These are phyloP conservation scores for Sporothrix euskadiensis DNA, from an alignment of 2,329 filamentous ascomycete species.

Conservation along the genomic window DNA sequence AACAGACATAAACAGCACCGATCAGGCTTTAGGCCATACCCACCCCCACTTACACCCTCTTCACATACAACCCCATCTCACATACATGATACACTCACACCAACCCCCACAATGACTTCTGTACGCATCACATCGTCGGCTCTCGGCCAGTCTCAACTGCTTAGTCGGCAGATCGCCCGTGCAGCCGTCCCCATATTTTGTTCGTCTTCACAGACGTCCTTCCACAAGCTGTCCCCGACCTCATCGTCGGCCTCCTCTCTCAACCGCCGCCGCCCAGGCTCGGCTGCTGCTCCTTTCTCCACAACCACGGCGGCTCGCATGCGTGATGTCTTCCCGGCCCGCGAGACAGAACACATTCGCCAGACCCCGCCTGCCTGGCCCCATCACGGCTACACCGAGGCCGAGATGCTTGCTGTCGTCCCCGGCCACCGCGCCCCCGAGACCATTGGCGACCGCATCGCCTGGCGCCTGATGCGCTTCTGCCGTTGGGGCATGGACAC, in stretches of 20 bases:
- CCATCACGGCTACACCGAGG: constrained; percentile 71
- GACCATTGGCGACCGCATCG: constrained; percentile 74
- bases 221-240: not conserved
- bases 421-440: constrained; percentile 75
- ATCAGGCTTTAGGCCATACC: constrained; percentile 6
- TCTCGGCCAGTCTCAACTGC: constrained; percentile 26
- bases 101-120: constrained; percentile 24
- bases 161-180: constrained; percentile 23
- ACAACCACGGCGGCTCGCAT: constrained; percentile 50
- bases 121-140: constrained; percentile 17
- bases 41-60: not conserved
- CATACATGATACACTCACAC: not conserved
- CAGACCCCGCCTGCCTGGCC: constrained; percentile 67
- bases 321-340: constrained; percentile 63
- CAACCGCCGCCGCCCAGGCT: not conserved
- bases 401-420: constrained; percentile 73
- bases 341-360: constrained; percentile 62
- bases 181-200: constrained; percentile 23
- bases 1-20: not conserved
- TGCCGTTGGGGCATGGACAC: constrained; percentile 79
- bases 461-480: constrained; percentile 73
- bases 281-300: constrained; percentile 47
- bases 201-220: not conserved
- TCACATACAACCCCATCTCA: not conserved
- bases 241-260: constrained; percentile 18